These are phyloP conservation scores for Esteya vermicola DNA, from an alignment of 2,329 filamentous ascomycete genomes.

Conservation along the genomic window DNA sequence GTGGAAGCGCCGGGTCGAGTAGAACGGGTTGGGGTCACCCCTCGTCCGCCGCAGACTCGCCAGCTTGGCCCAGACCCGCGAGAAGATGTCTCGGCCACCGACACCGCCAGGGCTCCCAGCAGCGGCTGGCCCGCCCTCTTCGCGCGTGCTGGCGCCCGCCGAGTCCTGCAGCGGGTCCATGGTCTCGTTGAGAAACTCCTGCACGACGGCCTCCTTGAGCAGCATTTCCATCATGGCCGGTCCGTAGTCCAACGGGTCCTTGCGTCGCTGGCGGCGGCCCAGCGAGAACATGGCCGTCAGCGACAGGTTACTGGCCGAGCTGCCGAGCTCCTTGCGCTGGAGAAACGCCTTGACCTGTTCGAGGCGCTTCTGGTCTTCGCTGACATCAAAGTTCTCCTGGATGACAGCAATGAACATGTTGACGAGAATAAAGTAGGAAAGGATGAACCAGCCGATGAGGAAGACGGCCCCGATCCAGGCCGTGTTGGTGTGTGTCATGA, in stretches of 20 bases:
- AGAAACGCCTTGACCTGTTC: slow-evolving; percentile 94
- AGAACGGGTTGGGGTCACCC: slow-evolving; percentile 86
- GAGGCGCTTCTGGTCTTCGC: slow-evolving; percentile 92
- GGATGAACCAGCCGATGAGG: slow-evolving; percentile 87
- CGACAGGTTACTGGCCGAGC: slow-evolving; percentile 58
- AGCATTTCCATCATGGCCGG: slow-evolving; percentile 91
- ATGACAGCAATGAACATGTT: slow-evolving; percentile 99
- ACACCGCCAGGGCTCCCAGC: too few species aligned
- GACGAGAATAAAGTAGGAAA: slow-evolving; percentile 87
- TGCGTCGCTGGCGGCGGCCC: slow-evolving; percentile 42
- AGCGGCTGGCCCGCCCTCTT: slow-evolving; percentile 8
- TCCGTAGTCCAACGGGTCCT: slow-evolving; percentile 83
- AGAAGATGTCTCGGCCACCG: too few species aligned
- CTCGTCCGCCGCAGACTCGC: slow-evolving; percentile 40
- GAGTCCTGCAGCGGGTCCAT: slow-evolving; percentile 28
- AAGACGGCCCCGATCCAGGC: slow-evolving; percentile 89
- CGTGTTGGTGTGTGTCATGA: slow-evolving; percentile 51
- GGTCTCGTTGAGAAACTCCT: slow-evolving; percentile 79
- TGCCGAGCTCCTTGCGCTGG: slow-evolving; percentile 74
- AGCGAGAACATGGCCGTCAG: slow-evolving; percentile 57
- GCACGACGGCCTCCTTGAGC: slow-evolving; percentile 87
- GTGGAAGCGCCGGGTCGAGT: slow-evolving; percentile 58
- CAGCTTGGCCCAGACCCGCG: slow-evolving; percentile 47
- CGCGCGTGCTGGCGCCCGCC: slow-evolving; percentile 9
- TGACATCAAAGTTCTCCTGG: slow-evolving; percentile 97